phyloP scores from a whole-genome alignment of 1,284 basidiomycete species.

The Grifola frondosa region DNA sequence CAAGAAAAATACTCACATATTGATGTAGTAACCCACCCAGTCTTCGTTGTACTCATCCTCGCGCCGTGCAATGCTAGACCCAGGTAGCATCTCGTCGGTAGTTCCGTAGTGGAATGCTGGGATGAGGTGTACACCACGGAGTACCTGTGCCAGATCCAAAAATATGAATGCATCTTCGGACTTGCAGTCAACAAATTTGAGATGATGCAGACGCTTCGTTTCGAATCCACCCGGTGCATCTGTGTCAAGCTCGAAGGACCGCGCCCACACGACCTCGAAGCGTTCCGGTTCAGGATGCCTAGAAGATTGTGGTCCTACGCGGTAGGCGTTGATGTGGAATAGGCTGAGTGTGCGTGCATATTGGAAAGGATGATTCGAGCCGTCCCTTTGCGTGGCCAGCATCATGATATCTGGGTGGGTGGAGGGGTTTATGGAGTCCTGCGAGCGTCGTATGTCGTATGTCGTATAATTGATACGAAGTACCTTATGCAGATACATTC shows the following conservation, averaged over 20 bases:
- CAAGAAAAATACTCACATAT: not conserved
- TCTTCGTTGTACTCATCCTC: not conserved
- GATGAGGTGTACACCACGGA: conserved; percentile 1
- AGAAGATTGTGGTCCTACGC: not conserved
- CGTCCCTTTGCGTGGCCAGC: not conserved
- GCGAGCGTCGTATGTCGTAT: conserved; percentile 12
- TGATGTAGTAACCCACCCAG: conserved; percentile 3
- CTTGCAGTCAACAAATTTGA: not conserved
- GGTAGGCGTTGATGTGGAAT: conserved; percentile 1
- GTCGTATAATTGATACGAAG: conserved; percentile 3
- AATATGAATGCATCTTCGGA: not conserved
- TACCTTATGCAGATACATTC: not conserved
- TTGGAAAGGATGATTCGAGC: conserved; percentile 4
- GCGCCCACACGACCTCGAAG: not conserved
- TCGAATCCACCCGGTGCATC: conserved; percentile 1
- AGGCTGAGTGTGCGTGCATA: not conserved
- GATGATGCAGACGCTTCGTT: not conserved
- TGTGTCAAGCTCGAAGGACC: conserved; percentile 2
- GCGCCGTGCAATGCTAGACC: not conserved
- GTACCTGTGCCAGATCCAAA: not conserved
- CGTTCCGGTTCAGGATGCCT: not conserved
- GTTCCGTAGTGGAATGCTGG: not conserved
- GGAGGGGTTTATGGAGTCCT: conserved; percentile 30
- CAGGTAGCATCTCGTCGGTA: not conserved
- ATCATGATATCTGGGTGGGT: conserved; percentile 29